Evolutionary conservation across 768 basidiomycete genomes (phyloP).

Genomic region (Rhodotorula graminis): DNA sequence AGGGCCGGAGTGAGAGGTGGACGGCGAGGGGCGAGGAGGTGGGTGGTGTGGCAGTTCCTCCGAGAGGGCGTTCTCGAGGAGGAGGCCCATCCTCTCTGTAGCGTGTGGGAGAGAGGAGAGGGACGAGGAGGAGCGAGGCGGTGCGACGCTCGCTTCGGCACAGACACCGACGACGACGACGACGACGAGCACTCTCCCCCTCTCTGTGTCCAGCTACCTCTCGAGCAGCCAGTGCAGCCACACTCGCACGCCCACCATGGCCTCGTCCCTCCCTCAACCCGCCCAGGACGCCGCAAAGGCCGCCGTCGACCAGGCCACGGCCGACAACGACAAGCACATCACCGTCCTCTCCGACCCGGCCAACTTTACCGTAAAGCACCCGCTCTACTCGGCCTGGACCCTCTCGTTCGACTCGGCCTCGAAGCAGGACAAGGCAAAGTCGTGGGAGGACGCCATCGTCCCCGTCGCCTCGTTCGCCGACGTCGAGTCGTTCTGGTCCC

Average conservation of each 20-base stretch:
- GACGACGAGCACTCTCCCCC: too few species aligned
- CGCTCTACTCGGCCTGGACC: constrained; percentile 51
- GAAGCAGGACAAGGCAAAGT: constrained; percentile 62
- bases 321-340: constrained; percentile 56
- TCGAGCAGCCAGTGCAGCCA: too few species aligned
- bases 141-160: too few species aligned
- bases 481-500: constrained; percentile 98
- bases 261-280: constrained; percentile 25
- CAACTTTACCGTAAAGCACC: constrained; percentile 94
- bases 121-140: not conserved
- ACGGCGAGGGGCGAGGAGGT: not conserved
- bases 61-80: constrained; percentile 23
- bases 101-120: not conserved
- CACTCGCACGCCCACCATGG: not conserved
- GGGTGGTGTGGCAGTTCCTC: constrained; percentile 12
- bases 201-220: too few species aligned
- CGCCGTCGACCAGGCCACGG: constrained; percentile 10
- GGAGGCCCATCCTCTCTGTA: not conserved
- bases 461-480: constrained; percentile 91
- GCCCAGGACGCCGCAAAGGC: constrained; percentile 19
- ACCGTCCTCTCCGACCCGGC: constrained; percentile 90
- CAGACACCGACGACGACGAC: too few species aligned
- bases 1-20: not conserved
- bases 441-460: constrained; percentile 99
- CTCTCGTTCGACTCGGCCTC: constrained; percentile 91